Evolutionary conservation across 2,329 filamentous ascomycete species (phyloP).

Genomic region (Colletotrichum lupini): DNA sequence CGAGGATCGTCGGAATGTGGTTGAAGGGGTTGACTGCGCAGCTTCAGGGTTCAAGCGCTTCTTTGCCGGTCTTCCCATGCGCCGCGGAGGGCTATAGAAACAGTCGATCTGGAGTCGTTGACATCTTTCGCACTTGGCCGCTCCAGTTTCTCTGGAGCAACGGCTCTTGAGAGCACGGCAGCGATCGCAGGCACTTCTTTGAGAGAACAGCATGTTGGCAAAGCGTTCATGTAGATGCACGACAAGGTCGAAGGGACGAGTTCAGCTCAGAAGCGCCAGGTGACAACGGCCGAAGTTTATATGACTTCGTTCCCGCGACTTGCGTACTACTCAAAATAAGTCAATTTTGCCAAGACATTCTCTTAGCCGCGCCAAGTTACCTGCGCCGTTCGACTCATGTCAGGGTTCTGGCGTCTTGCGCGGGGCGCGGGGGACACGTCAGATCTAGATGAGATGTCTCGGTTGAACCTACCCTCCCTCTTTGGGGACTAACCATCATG

Average conservation of each 20-base stretch:
- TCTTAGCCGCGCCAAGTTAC: conserved; percentile 10
- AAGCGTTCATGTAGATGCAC: neutral
- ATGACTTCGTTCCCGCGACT: neutral
- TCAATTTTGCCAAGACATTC: conserved; percentile 4
- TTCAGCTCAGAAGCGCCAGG: neutral
- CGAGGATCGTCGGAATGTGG: conserved; percentile 14
- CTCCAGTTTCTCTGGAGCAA: conserved; percentile 24
- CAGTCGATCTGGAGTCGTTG: conserved; percentile 32
- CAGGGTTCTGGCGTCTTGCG: conserved; percentile 20
- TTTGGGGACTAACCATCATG: conserved; percentile 15
- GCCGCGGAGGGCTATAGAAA: conserved; percentile 29
- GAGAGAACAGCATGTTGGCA: conserved; percentile 31
- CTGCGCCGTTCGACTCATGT: conserved; percentile 22
- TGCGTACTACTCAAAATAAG: conserved; percentile 4
- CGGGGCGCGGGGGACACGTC: conserved; percentile 18
- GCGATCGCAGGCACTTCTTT: conserved; percentile 34
- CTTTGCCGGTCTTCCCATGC: conserved; percentile 31
- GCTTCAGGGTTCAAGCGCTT: conserved; percentile 23
- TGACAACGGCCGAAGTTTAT: conserved; percentile 20
- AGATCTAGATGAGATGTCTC: conserved; percentile 33
- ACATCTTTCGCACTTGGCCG: conserved; percentile 31
- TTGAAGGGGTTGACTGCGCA: neutral
- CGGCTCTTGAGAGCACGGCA: conserved; percentile 34
- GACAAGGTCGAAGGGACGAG: neutral
- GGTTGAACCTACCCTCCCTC: conserved; percentile 12